Percentiles rank a stretch among this genome's conserved stretches.
These are phyloP conservation scores for Afroboletus lepidellus DNA, from an alignment of 1,284 basidiomycete species.

Conservation along the genomic window DNA sequence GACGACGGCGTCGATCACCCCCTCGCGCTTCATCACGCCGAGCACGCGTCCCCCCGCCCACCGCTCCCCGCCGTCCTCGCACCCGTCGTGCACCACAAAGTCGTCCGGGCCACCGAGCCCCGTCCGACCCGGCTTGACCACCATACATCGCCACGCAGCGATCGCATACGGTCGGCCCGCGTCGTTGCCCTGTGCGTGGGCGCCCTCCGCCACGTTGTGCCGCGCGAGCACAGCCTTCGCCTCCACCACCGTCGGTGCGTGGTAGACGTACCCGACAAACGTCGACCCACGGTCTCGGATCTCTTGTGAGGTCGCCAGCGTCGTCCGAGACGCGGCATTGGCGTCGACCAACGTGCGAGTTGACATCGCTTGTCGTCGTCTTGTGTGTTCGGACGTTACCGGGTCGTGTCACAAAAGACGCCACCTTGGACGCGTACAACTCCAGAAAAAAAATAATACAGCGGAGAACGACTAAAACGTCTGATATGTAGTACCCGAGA, in stretches of 20 bases:
- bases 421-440: not conserved
- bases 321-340: slow-evolving; percentile 11
- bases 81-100: slow-evolving; percentile 60
- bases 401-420: not conserved
- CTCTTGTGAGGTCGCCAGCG: slow-evolving; percentile 65
- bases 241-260: slow-evolving; percentile 46
- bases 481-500: not conserved
- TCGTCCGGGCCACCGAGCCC: slow-evolving; percentile 71
- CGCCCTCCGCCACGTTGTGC: not conserved
- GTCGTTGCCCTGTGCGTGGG: not conserved
- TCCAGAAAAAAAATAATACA: slow-evolving; percentile 14
- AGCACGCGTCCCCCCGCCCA: slow-evolving; percentile 64
- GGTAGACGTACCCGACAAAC: slow-evolving; percentile 63
- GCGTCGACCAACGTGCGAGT: not conserved
- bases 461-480: slow-evolving; percentile 16
- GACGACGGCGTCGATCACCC: slow-evolving; percentile 62
- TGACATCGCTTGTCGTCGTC: not conserved
- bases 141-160: slow-evolving; percentile 73
- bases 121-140: slow-evolving; percentile 60
- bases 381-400: not conserved
- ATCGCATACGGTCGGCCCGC: slow-evolving; percentile 55
- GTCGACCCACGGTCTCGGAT: slow-evolving; percentile 68
- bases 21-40: slow-evolving; percentile 68
- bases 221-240: slow-evolving; percentile 42
- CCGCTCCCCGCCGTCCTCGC: slow-evolving; percentile 71